Evolutionary conservation across 1,139 yeast genomes (phyloP), one percentile per base, ranked within the genome.

Genomic region (Martiniozyma asiatica): DNA sequence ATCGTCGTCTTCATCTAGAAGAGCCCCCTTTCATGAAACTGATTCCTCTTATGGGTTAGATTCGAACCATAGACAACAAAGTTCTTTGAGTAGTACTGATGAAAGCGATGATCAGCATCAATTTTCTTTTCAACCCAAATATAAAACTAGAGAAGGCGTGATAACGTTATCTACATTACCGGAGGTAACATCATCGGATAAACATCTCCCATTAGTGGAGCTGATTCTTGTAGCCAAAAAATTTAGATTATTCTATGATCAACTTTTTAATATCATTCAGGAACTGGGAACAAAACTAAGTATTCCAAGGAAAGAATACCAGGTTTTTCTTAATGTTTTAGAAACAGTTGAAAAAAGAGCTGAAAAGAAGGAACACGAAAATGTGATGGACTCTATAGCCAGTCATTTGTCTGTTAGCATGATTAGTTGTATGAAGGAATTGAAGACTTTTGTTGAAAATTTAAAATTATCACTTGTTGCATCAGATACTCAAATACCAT

Each of bases 371-470:
- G 39, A 37, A 9, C 20, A 25, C 7, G 28, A 21, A 5, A 25
- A 18, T 10, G 20, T 22, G 7, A 17, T 19, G 7, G 37, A 35
- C n/a, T 31, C 29, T 10, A 24, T 31, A n/a, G 27, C 27, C 11
- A 31, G 31, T n/a, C 36, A 33, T 28, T 26, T 38, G 16, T 23
- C 33, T 4, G 15, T 39, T 10, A 30, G 42, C 1, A 24, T 47
- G 23, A 25, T 35, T 9, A 37, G 39, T 10, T 35, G 44, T 4
- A 39, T 47, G 40, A 20, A 30, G 4, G 48, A 48, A 14, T 24
- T 48, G 27, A 41, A 38, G 18, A 34, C 31, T 6, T 32, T 38
- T 8, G 33, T 45, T 9, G 42, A 38, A 17, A 38, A 40, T 4
- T 16, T 47, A 14, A 38, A 34, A 20, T 26, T 41, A 8, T 34